Conservation (phyloP, 192 early-diverging fungal genomes). For the Allomyces macrogynus region DNA sequence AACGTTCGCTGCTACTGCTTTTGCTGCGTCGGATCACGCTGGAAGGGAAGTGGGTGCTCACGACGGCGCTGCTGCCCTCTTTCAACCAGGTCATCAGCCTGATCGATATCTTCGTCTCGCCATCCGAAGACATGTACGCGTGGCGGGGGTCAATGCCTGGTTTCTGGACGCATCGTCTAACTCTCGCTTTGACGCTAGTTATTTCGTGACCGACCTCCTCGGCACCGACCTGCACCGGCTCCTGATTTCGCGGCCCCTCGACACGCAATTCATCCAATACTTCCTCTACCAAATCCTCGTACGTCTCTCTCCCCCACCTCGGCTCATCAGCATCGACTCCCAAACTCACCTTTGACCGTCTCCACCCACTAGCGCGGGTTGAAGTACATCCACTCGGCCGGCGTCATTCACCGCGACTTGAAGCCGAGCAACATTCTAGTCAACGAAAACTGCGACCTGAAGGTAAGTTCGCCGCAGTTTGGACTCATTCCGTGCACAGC, state of each 20-base stretch:
- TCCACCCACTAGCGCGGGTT: slow-evolving; percentile 39
- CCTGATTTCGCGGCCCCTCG: slow-evolving; percentile 67
- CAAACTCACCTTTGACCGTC: background rate
- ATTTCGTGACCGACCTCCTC: slow-evolving; percentile 90
- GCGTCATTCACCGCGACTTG: slow-evolving; percentile 81
- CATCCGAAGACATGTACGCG: slow-evolving; percentile 76
- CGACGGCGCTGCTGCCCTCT: slow-evolving; percentile 1
- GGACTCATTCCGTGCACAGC: background rate
- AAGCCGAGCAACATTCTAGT: slow-evolving; percentile 93
- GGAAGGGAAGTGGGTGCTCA: background rate
- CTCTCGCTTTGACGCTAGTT: slow-evolving; percentile 17
- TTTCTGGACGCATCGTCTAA: too few relatives aligned
- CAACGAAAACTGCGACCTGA: slow-evolving; percentile 94
- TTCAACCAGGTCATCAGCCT: slow-evolving; percentile 48
- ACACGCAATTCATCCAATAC: slow-evolving; percentile 91
- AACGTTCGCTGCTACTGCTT: slow-evolving; percentile 33
- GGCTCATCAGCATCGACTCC: background rate
- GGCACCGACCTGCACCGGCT: slow-evolving; percentile 91
- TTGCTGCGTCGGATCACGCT: background rate
- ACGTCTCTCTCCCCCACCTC: slow-evolving; percentile 10
- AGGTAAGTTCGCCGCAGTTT: slow-evolving; percentile 15
- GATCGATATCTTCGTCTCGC: slow-evolving; percentile 83
- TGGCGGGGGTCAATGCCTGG: too few relatives aligned
- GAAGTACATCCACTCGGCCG: slow-evolving; percentile 88
- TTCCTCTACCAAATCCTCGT: slow-evolving; percentile 90